Percentiles rank a stretch among this genome's conserved stretches.
phyloP scores from a whole-genome alignment of 352 stramenopile species.

The Blastocystis sp. region DNA sequence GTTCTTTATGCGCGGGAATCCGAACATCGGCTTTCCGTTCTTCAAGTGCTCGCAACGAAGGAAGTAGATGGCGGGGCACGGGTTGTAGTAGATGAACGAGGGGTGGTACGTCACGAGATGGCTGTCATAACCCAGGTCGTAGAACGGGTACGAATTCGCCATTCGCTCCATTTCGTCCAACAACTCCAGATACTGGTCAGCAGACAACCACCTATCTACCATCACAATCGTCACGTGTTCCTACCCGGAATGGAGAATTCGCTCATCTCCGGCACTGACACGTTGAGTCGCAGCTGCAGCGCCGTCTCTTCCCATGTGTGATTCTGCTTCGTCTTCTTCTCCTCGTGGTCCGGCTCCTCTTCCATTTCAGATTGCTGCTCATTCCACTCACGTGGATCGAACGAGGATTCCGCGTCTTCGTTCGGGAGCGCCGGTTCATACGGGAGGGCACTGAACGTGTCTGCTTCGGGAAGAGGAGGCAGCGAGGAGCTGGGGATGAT shows the following conservation, averaged over 20 bases:
- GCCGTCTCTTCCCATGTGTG: slow-evolving; percentile 68
- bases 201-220: slow-evolving; percentile 46
- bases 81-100: slow-evolving; percentile 66
- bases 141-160: slow-evolving; percentile 17
- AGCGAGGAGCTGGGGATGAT: too few relatives aligned
- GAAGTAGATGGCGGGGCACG: slow-evolving; percentile 67
- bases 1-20: slow-evolving; percentile 70
- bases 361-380: background rate
- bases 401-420: background rate
- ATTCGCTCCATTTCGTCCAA: slow-evolving; percentile 42
- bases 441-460: too few relatives aligned
- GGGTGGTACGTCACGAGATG: slow-evolving; percentile 66
- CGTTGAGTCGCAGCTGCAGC: slow-evolving; percentile 7
- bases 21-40: slow-evolving; percentile 72
- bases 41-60: slow-evolving; percentile 65
- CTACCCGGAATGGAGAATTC: slow-evolving; percentile 19
- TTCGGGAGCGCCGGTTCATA: too few relatives aligned
- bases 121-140: slow-evolving; percentile 57
- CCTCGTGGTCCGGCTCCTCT: background rate
- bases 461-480: too few relatives aligned
- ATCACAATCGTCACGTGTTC: background rate
- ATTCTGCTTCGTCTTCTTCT: slow-evolving; percentile 34
- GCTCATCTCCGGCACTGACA: slow-evolving; percentile 54
- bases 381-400: background rate
- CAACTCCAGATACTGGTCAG: slow-evolving; percentile 15